Evolutionary conservation across 2,329 filamentous ascomycete species (phyloP).

Genomic region (Bertia moriformis): DNA sequence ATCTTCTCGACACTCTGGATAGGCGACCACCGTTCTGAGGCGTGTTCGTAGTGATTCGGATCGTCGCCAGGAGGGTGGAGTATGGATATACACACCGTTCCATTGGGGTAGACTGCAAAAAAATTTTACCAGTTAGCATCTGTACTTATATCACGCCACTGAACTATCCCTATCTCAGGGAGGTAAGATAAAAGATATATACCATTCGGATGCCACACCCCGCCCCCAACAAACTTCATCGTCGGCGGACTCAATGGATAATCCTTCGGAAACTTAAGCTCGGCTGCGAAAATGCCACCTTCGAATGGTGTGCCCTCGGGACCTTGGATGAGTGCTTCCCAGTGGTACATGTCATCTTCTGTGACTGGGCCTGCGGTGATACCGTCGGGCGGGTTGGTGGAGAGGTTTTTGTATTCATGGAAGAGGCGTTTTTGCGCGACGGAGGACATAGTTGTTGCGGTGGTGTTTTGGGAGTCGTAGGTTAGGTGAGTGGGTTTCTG

Average conservation of each 20-base stretch:
- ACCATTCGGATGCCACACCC: constrained; percentile 97
- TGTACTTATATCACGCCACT: constrained; percentile 3
- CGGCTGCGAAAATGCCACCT: constrained; percentile 86
- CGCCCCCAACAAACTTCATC: constrained; percentile 77
- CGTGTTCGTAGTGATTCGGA: constrained; percentile 95
- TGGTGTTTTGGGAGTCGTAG: no score
- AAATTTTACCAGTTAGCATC: background rate
- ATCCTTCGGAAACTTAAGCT: constrained; percentile 87
- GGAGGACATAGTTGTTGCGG: constrained; percentile 14
- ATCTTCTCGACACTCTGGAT: constrained; percentile 98
- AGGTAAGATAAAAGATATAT: constrained; percentile 8
- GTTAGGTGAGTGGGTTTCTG: no score
- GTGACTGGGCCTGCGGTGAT: constrained; percentile 86
- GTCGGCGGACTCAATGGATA: constrained; percentile 92
- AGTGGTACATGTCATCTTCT: constrained; percentile 89
- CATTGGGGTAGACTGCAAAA: constrained; percentile 67
- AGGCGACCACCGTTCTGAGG: constrained; percentile 87
- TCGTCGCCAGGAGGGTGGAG: constrained; percentile 91
- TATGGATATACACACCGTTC: constrained; percentile 95
- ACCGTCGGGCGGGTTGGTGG: constrained; percentile 89
- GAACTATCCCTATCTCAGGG: background rate
- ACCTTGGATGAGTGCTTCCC: constrained; percentile 92
- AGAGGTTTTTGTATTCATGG: constrained; percentile 88
- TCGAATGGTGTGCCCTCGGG: constrained; percentile 93
- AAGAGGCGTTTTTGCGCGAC: constrained; percentile 70